Conservation (phyloP, 2,329 filamentous ascomycete species). For the Clarireedia paspali region DNA sequence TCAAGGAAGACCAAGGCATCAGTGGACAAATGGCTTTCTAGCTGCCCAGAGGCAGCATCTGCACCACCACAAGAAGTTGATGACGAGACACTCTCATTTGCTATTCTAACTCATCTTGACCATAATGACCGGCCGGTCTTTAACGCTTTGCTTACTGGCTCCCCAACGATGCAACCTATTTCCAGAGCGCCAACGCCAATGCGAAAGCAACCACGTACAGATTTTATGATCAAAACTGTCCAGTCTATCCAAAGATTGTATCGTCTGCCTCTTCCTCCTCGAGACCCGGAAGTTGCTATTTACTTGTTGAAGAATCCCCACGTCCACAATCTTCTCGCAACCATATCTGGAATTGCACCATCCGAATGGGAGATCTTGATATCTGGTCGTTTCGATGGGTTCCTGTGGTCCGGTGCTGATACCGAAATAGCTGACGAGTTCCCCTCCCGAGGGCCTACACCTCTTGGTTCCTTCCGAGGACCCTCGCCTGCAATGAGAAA, state of each 20-base stretch:
- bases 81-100: conserved; percentile 88
- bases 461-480: conserved; percentile 34
- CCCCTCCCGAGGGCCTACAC: conserved; percentile 47
- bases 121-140: conserved; percentile 71
- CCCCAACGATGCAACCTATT: conserved; percentile 44
- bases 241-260: conserved; percentile 81
- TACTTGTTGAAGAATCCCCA: conserved; percentile 77
- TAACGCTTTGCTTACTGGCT: conserved; percentile 65
- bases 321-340: conserved; percentile 80
- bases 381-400: conserved; percentile 90
- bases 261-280: conserved; percentile 61
- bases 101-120: conserved; percentile 81
- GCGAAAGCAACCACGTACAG: conserved; percentile 52
- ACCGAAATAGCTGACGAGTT: conserved; percentile 36
- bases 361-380: conserved; percentile 97
- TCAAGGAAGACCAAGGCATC: conserved; percentile 87
- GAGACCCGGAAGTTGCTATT: conserved; percentile 78
- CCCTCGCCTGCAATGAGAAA: conserved; percentile 22
- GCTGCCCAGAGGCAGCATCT: conserved; percentile 61
- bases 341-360: conserved; percentile 76
- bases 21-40: conserved; percentile 83
- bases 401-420: conserved; percentile 88
- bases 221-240: conserved; percentile 67
- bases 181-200: conserved; percentile 62
- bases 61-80: conserved; percentile 83